Evolutionary conservation across 495 filamentous ascomycete genomes (phyloP).

Genomic region (Parachaetomium inaequale): DNA sequence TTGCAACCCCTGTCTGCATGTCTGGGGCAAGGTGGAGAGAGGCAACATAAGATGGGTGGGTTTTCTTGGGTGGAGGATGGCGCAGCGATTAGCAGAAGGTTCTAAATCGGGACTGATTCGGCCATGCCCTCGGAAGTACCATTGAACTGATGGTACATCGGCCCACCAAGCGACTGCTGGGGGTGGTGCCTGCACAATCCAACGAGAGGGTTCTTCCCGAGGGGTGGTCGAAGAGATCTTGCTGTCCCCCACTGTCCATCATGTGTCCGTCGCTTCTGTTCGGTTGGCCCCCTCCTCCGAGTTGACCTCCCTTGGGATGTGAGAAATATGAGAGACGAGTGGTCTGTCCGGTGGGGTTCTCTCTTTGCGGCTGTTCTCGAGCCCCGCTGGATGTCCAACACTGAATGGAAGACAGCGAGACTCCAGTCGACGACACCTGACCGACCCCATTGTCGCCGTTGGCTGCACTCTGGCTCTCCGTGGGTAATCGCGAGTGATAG

Average conservation of each 20-base stretch:
- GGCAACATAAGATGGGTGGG: constrained; percentile 49
- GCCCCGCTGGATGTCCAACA: neutral
- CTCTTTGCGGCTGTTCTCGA: constrained; percentile 7
- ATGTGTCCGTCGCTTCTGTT: too few relatives aligned
- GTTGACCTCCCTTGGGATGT: neutral
- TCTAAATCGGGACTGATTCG: constrained; percentile 34
- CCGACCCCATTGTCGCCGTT: neutral
- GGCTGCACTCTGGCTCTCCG: constrained; percentile 12
- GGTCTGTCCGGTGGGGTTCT: constrained; percentile 11
- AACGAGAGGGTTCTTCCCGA: constrained; percentile 6
- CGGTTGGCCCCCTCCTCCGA: neutral
- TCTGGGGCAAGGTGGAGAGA: constrained; percentile 46
- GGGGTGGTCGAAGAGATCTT: neutral
- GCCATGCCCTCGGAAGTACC: constrained; percentile 30
- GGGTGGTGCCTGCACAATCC: constrained; percentile 23
- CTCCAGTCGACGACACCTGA: neutral
- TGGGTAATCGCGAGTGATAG: constrained; percentile 17
- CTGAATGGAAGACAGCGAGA: neutral
- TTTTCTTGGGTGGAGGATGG: constrained; percentile 28
- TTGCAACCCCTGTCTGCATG: constrained; percentile 37
- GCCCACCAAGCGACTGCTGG: constrained; percentile 5
- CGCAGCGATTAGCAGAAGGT: constrained; percentile 34
- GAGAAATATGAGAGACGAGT: too few relatives aligned
- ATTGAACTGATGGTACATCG: constrained; percentile 24
- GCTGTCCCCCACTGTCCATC: neutral